These are phyloP conservation scores for Neoscytalidium dimidiatum DNA, from an alignment of 2,329 filamentous ascomycete species.

Conservation along the genomic window DNA sequence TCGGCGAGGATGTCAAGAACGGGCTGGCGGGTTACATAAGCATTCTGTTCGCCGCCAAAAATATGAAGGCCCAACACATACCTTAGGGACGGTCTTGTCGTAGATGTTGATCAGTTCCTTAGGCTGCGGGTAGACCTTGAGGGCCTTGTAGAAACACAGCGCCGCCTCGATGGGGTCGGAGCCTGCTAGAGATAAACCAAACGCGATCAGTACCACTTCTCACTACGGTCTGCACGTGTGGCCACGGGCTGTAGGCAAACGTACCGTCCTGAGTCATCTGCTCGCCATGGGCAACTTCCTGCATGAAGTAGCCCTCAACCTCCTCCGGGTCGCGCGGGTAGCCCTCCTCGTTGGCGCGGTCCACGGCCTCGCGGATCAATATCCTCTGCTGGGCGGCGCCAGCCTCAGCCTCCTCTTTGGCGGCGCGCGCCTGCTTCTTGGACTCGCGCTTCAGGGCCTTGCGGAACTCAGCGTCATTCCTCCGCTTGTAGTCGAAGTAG, in stretches of 20 bases:
- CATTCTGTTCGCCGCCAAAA: not conserved
- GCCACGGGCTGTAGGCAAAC: conserved; percentile 12
- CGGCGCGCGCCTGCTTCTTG: conserved; percentile 68
- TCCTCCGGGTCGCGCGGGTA: conserved; percentile 90
- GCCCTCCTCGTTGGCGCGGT: conserved; percentile 83
- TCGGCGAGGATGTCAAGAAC: conserved; percentile 95
- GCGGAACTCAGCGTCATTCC: conserved; percentile 64
- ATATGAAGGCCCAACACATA: conserved; percentile 38
- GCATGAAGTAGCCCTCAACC: conserved; percentile 95
- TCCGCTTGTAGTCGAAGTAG: conserved; percentile 68
- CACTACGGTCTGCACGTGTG: not conserved
- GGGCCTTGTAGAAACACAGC: conserved; percentile 94
- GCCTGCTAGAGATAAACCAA: conserved; percentile 46
- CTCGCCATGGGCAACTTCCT: conserved; percentile 89
- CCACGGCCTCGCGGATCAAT: conserved; percentile 72
- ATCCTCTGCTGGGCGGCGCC: conserved; percentile 68
- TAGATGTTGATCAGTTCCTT: conserved; percentile 94
- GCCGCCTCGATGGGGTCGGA: conserved; percentile 78
- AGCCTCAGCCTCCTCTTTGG: conserved; percentile 71
- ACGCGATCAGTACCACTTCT: not conserved
- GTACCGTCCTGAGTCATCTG: conserved; percentile 76
- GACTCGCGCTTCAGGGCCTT: conserved; percentile 70
- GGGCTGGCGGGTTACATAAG: conserved; percentile 55
- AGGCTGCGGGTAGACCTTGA: conserved; percentile 97
- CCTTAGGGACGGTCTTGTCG: conserved; percentile 98